A percentile compares a stretch with the other conserved stretches of the same genome.
phyloP scores from a whole-genome alignment of 2,329 filamentous ascomycete species.

The Ophiostoma ulmi region DNA sequence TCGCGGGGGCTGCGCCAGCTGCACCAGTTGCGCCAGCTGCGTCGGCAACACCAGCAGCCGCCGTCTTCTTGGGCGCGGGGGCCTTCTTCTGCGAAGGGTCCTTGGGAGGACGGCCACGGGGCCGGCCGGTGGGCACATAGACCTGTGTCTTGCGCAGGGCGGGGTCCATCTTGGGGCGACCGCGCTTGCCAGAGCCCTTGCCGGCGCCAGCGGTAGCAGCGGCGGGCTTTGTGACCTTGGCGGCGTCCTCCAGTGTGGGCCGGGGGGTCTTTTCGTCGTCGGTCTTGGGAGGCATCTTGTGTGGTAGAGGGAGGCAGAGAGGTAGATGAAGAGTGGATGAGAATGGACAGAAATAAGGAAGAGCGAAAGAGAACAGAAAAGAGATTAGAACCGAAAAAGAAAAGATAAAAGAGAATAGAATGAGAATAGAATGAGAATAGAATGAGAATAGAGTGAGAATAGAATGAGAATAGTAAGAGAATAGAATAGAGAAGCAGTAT shows the following conservation, averaged over 20 bases:
- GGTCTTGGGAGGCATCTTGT: constrained; percentile 26
- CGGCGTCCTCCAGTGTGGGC: constrained; percentile 27
- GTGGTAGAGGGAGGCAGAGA: neutral
- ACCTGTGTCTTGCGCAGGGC: constrained; percentile 28
- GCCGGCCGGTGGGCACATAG: constrained; percentile 30
- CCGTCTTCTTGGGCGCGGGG: constrained; percentile 19
- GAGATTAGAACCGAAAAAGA: neutral
- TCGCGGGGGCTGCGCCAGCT: neutral
- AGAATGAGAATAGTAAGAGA: no score
- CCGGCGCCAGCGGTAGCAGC: constrained; percentile 4
- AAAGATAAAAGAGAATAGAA: neutral
- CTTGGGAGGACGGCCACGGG: constrained; percentile 29
- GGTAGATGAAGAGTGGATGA: neutral
- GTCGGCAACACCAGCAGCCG: neutral
- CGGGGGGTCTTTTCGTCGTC: constrained; percentile 22
- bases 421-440: neutral
- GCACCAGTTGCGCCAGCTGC: neutral
- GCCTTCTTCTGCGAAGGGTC: constrained; percentile 27
- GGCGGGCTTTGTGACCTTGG: constrained; percentile 27
- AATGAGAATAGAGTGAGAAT: no score
- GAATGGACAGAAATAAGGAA: neutral
- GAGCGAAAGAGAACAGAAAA: neutral
- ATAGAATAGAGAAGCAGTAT: neutral
- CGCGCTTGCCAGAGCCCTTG: constrained; percentile 28
- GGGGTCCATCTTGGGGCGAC: constrained; percentile 30